Evolutionary conservation across 208 protist species (phyloP).

Genomic region (Novymonas esmeraldas): DNA sequence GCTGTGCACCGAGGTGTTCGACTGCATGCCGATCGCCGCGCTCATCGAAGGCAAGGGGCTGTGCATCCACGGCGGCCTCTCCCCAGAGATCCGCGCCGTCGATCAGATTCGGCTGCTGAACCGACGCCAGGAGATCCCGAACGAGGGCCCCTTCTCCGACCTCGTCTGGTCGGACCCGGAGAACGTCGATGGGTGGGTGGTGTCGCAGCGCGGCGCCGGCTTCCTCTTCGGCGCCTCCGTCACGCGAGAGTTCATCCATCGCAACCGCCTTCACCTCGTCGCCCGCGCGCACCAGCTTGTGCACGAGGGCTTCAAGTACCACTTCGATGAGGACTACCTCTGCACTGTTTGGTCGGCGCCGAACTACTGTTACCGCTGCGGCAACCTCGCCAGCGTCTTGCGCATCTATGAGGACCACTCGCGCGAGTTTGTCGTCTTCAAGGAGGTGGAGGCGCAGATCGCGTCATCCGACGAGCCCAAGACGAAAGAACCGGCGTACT

Average conservation of each 20-base stretch:
- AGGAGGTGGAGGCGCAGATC: conserved; percentile 73
- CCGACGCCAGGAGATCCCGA: conserved; percentile 86
- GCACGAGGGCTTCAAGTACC: conserved; percentile 91
- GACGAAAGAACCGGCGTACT: conserved; percentile 62
- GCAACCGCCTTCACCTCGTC: conserved; percentile 87
- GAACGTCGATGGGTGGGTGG: conserved; percentile 74
- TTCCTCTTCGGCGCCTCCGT: conserved; percentile 85
- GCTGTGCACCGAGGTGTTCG: conserved; percentile 99
- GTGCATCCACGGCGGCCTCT: conserved; percentile 98
- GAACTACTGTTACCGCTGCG: conserved; percentile 98
- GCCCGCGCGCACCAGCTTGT: conserved; percentile 92
- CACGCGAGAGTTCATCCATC: conserved; percentile 78
- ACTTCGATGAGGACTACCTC: conserved; percentile 84
- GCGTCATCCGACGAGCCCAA: conserved; percentile 33
- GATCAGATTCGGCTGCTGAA: conserved; percentile 89
- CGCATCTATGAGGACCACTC: conserved; percentile 91
- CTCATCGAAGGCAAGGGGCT: conserved; percentile 96
- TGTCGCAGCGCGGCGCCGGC: conserved; percentile 86
- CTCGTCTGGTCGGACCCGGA: conserved; percentile 93
- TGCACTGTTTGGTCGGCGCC: conserved; percentile 98
- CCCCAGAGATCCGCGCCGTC: conserved; percentile 92
- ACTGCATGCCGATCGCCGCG: conserved; percentile 98
- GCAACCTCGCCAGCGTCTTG: conserved; percentile 94
- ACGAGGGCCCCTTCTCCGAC: conserved; percentile 85
- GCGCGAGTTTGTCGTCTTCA: conserved; percentile 85